Evolutionary conservation across 257 asterid genomes (phyloP).

Genomic region (Cinchona pubescens): DNA sequence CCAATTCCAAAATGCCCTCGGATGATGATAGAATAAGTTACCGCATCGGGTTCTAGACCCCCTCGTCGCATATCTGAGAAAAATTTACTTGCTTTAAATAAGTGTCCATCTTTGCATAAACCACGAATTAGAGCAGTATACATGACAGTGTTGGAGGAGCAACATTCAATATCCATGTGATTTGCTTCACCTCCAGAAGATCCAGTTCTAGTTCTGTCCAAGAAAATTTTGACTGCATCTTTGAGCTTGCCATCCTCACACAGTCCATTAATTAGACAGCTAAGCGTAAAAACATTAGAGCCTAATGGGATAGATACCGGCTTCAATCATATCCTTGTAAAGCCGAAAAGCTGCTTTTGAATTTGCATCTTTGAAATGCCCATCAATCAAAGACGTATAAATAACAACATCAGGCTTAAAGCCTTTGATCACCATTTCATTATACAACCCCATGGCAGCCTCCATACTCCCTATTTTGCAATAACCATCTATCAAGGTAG

Average conservation of each 20-base stretch:
- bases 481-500: slow-evolving; percentile 59
- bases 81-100: slow-evolving; percentile 61
- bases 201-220: slow-evolving; percentile 32
- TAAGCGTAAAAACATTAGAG: slow-evolving; percentile 52
- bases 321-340: slow-evolving; percentile 53
- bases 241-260: slow-evolving; percentile 58
- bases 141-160: slow-evolving; percentile 25
- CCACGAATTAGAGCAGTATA: slow-evolving; percentile 55
- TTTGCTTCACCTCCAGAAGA: slow-evolving; percentile 14
- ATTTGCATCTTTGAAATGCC: slow-evolving; percentile 64
- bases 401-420: slow-evolving; percentile 61
- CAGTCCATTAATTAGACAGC: slow-evolving; percentile 56
- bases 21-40: slow-evolving; percentile 43
- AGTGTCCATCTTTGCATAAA: slow-evolving; percentile 51
- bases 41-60: slow-evolving; percentile 39
- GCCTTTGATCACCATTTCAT: slow-evolving; percentile 67
- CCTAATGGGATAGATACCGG: slow-evolving; percentile 44
- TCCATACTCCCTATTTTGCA: slow-evolving; percentile 55
- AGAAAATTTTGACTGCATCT: slow-evolving; percentile 51
- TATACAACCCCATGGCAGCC: slow-evolving; percentile 64
- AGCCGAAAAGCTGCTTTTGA: slow-evolving; percentile 54
- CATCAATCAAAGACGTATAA: slow-evolving; percentile 62
- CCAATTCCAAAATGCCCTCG: slow-evolving; percentile 43
- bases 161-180: neutral
- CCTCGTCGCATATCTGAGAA: slow-evolving; percentile 50